Base-by-base conservation (phyloP, 495 filamentous ascomycete genomes). In the Penicillium daleae region DNA sequence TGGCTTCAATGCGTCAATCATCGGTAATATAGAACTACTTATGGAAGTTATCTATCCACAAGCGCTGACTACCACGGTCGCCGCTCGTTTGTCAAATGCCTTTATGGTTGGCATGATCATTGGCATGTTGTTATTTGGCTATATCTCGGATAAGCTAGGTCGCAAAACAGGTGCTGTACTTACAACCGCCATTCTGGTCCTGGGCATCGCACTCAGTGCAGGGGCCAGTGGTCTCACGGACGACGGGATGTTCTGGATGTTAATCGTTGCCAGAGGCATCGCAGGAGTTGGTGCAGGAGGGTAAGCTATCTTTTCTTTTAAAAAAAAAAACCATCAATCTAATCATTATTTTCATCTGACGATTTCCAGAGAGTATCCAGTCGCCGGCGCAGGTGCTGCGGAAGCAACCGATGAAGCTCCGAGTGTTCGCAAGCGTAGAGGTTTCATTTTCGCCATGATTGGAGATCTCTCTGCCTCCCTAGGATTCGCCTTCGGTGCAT, bases 41-140 rank as follows among this genome's bases (percentile, higher is more conserved):
- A 73, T 73, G 63, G 65, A 21, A 17, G 67, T 73, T 26, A 74
- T 74, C 19, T 71, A 71, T 39, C 66, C 71, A 2, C 52, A 68
- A 15, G 56, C 66, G 1, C 55, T 70, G 22, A 71, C 71, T 6
- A 70, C 65, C 2, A 59, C 61, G 4, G 66, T 71, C 6, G 61
- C 65, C 10, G 40, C 65, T 33, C 60, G 68, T 1, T 39, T 74
- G 10, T 71, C 71, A 7, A 74, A 69, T 42, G 68, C 71, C 6
- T 71, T 73, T 51, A 69, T 73, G 66, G 64, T 73, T 6, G 68
- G 71, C 17, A 71, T 71, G 65, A 73, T 79, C 44, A 67, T 77
- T 42, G 74, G 76, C 26, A 78, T 78, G 75, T 67, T 80, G 24
- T 68, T 61, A 6, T 80, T 78, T 62, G 76, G 76, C 19, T 73